Base-by-base conservation (phyloP, 306 rosid genomes). In the Cucurbita moschata region DNA sequence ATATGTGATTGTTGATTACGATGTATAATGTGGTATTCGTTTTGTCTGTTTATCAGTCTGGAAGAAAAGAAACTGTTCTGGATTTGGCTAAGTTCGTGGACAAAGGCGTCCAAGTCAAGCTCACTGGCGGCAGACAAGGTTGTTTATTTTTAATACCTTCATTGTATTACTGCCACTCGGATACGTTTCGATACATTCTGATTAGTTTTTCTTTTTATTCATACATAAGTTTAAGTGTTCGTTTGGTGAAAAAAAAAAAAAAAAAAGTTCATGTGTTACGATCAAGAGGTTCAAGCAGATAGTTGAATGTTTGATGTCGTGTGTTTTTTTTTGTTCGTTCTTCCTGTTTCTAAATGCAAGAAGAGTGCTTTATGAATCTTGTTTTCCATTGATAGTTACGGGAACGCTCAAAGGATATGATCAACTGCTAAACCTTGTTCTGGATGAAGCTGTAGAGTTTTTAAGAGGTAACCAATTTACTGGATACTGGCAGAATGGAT, bases 381-480 rank as follows among this genome's bases (percentile, higher is more conserved):
- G n/a, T 38, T 76, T 67, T 39, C 9, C 69, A 71, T 67, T 81
- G 35, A 14, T 83, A 88, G 94, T 94, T 60, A 94, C 96, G 42
- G 99, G 99, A 50, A 94, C 97, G 76, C 83, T 94, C 3, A 94
- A 94, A 85, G 98, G 97, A 70, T 94, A 94, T 78, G 98, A 94
- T 78, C 98, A 94, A 84, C 82, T 94, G 73, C 88, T 94, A 43
- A 94, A 94, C 79, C 99, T 94, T 77, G 97, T 94, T 49, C 80
- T 94, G 21, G 99, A 94, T 66, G 99, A 94, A 84, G 95, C 97
- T 21, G 78, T 91, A 10, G 99, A 94, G 81, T 94, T 89, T 84
- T 69, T 89, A 10, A 86, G 99, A 87, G 99, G 99, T 94, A 80
- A 66, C 23, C 53, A 71, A 52, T 79, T 23, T 47, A 47, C 43